Evolutionary conservation across 1,139 yeast species (phyloP).

Genomic region (Taiozyma sp.): DNA sequence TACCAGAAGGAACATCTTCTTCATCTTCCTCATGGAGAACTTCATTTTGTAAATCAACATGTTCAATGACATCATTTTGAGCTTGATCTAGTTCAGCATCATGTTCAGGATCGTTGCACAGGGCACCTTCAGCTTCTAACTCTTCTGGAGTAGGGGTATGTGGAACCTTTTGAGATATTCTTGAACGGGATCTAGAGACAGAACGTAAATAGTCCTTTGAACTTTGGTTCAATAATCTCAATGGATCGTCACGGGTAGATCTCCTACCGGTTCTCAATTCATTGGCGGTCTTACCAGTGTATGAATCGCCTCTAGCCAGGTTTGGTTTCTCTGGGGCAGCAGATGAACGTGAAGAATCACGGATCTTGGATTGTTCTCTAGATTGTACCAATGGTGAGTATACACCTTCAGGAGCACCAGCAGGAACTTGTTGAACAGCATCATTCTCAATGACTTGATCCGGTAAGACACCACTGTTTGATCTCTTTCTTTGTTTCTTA

Average conservation of each 20-base stretch:
- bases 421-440: constrained; percentile 31
- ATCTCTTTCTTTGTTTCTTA: constrained; percentile 8
- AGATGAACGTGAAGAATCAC: constrained; percentile 26
- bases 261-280: constrained; percentile 14
- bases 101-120: constrained; percentile 25
- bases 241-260: constrained; percentile 12
- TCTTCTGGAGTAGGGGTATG: constrained; percentile 21
- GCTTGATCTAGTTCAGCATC: constrained; percentile 7
- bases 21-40: constrained; percentile 7
- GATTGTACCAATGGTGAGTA: constrained; percentile 42
- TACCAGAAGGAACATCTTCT: background rate
- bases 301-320: constrained; percentile 64
- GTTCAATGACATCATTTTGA: constrained; percentile 9
- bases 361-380: constrained; percentile 29
- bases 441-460: constrained; percentile 29
- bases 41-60: constrained; percentile 4
- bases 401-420: constrained; percentile 35
- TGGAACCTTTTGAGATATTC: constrained; percentile 25
- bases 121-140: constrained; percentile 33
- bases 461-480: constrained; percentile 23
- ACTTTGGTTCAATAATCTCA: constrained; percentile 5
- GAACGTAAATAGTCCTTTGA: constrained; percentile 44
- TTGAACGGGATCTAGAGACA: constrained; percentile 59
- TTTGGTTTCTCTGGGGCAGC: constrained; percentile 42
- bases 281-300: constrained; percentile 36